Conservation (phyloP, 768 basidiomycete genomes). For the Lyophyllum atratum region DNA sequence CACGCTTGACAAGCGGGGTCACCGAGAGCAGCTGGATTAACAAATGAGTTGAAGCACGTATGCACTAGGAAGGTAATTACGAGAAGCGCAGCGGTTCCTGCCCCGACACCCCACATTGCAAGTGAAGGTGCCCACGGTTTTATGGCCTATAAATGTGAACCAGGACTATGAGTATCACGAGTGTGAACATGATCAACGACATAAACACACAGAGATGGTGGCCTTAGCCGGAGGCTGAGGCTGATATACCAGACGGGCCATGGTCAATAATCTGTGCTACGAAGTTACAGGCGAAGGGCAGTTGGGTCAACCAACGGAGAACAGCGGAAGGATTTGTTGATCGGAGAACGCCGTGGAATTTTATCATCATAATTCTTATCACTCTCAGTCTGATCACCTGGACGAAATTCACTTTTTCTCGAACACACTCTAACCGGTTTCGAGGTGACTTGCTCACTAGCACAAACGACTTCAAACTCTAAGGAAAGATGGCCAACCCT, state of each 20-base stretch:
- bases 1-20: conserved; percentile 81
- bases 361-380: conserved; percentile 1
- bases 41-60: neutral
- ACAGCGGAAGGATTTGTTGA: conserved; percentile 27
- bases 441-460: neutral
- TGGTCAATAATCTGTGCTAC: conserved; percentile 18
- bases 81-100: conserved; percentile 66
- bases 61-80: conserved; percentile 40
- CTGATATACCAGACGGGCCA: conserved; percentile 46
- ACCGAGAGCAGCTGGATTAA: conserved; percentile 67
- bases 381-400: neutral
- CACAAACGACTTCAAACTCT: conserved; percentile 4
- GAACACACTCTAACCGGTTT: neutral
- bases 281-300: conserved; percentile 7
- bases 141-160: conserved; percentile 36
- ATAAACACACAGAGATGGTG: conserved; percentile 36
- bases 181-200: neutral
- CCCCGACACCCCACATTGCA: conserved; percentile 72
- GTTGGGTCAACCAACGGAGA: conserved; percentile 21
- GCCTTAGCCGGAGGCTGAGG: conserved; percentile 38
- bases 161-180: neutral
- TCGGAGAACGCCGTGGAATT: conserved; percentile 32
- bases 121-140: conserved; percentile 63
- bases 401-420: neutral
- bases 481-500: conserved; percentile 80